phyloP scores from a whole-genome alignment of 371 early-diverging fungal genomes.

The Funneliformis caledonium region DNA sequence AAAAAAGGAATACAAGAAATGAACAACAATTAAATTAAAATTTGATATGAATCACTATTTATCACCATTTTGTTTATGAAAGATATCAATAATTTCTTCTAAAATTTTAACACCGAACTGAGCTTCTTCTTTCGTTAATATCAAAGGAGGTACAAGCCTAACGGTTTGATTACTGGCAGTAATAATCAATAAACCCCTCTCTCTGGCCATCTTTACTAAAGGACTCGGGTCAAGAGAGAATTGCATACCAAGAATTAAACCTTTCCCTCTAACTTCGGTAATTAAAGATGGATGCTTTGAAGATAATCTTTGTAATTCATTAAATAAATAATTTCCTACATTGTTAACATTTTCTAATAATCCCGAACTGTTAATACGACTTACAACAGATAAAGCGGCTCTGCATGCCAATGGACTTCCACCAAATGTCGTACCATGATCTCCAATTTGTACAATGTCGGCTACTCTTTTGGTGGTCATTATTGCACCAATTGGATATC shows the following conservation, averaged over 20 bases:
- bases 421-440: conserved; percentile 97
- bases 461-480: conserved; percentile 79
- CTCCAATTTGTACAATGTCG: conserved; percentile 76
- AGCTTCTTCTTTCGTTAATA: conserved; percentile 68
- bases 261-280: conserved; percentile 82
- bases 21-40: no score
- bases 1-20: no score
- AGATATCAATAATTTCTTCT: conserved; percentile 62
- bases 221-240: conserved; percentile 67
- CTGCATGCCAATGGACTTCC: conserved; percentile 90
- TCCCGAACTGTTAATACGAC: conserved; percentile 67
- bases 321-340: conserved; percentile 62
- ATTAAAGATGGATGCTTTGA: conserved; percentile 59
- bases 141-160: conserved; percentile 89
- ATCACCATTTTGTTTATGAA: conserved; percentile 43
- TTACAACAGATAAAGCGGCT: conserved; percentile 73
- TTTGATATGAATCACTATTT: no score
- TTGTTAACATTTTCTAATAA: conserved; percentile 70
- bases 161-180: conserved; percentile 89
- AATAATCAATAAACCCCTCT: conserved; percentile 85
- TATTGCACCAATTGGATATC: conserved; percentile 95
- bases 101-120: conserved; percentile 68
- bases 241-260: conserved; percentile 84
- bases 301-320: conserved; percentile 58
- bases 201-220: conserved; percentile 76